phyloP scores from a whole-genome alignment of 768 basidiomycete species.

The Lentinula sp. region DNA sequence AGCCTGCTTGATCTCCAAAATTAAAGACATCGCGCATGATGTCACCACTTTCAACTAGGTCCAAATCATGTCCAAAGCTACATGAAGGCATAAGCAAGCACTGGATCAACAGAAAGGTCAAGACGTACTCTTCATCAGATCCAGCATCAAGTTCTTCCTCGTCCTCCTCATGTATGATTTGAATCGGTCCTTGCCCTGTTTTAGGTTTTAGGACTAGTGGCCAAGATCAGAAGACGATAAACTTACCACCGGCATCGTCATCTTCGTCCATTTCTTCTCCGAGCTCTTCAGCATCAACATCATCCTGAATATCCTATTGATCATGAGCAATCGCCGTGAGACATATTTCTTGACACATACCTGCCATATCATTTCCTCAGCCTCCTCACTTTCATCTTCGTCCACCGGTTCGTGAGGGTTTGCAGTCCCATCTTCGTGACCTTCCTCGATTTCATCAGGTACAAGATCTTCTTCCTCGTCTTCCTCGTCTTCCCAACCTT shows the following conservation, averaged over 20 bases:
- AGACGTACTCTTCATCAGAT: constrained; percentile 60
- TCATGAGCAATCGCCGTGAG: constrained; percentile 11
- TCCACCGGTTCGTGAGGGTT: constrained; percentile 25
- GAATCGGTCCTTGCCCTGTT: constrained; percentile 34
- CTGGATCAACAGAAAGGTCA: background rate
- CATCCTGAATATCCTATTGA: constrained; percentile 47
- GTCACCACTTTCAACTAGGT: constrained; percentile 30
- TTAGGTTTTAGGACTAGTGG: background rate
- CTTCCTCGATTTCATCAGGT: constrained; percentile 38
- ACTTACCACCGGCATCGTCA: constrained; percentile 51
- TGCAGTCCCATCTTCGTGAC: constrained; percentile 44
- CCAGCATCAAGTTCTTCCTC: constrained; percentile 55
- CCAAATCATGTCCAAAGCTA: constrained; percentile 35
- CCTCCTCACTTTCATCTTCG: constrained; percentile 41
- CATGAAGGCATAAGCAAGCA: background rate
- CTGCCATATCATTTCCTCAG: constrained; percentile 54
- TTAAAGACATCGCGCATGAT: constrained; percentile 48
- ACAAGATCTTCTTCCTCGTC: constrained; percentile 58
- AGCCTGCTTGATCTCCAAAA: constrained; percentile 39
- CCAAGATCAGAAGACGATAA: background rate
- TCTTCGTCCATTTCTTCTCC: constrained; percentile 56
- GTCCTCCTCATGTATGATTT: constrained; percentile 57
- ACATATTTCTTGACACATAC: constrained; percentile 23
- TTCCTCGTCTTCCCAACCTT: constrained; percentile 61
- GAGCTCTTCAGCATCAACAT: constrained; percentile 36